Base-by-base conservation (phyloP, 1,284 basidiomycete genomes). In the Uromyces viciae-fabae region DNA sequence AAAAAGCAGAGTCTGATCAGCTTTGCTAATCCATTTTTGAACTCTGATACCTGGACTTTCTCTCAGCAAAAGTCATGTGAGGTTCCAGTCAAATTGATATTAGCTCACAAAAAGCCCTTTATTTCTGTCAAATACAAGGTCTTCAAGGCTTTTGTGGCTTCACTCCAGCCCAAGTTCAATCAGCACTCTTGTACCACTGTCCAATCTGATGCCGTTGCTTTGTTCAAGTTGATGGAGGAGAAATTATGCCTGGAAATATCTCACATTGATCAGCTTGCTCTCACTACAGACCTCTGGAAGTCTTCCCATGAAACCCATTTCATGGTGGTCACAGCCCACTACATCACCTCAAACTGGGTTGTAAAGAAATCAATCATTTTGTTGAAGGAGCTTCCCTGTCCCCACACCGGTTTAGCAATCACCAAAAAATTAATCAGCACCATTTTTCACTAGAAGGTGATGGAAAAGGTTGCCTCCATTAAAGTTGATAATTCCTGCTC, bases 281-380 rank as follows among this genome's bases (percentile, higher is more conserved):
- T 68, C 3, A 68, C 64, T 3, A 68, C 64, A 8, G 36, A 68
- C 36, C 17, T 46, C 5, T 68, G 64, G 64, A 68, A 31, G 7
- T 8, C 38, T n/a, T 46, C 64, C 42, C 38, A 68, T 68, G 28
- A 40, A 4, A 68, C 64, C n/a, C 11, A n/a, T 7, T 68, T 33
- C 25, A 68, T 68, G 33, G 64, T 42, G 3, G 64, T 68, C 64
- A 68, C 64, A 40, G 38, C 38, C 11, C 64, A 68, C 36, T 68
- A 68, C n/a, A 40, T 68, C 36, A 68, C 17, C 28, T 33, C 31
- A 5, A 38, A 64, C 7, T 64, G 31, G 33, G 17, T 11, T 17
- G 19, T 64, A 14, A 14, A 38, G 14, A 60, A 60, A n/a, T 9
- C 28, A 4, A 60, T 60, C 5, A 60, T 60, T 5, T 9, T 7